Percentiles rank a stretch among this genome's conserved stretches.
Conservation (phyloP, 2,329 filamentous ascomycete species). For the Pestalotiopsis sp. region DNA sequence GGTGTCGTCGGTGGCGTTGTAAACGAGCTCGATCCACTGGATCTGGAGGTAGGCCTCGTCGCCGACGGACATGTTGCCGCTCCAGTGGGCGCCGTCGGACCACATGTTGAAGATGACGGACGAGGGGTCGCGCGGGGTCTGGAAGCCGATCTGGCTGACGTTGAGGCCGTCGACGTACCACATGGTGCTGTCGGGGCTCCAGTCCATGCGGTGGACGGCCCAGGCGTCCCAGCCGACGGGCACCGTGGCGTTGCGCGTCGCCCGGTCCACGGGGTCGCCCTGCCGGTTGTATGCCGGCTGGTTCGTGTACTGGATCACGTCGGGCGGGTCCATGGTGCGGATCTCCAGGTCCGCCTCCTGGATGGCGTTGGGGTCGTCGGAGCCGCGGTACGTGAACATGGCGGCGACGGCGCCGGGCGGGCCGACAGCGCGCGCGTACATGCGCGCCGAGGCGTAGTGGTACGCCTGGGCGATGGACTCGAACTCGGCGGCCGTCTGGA, state of each 20-base stretch:
- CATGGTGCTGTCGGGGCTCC: conserved; percentile 52
- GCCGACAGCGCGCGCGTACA: conserved; percentile 52
- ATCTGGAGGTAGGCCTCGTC: conserved; percentile 57
- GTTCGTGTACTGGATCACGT: conserved; percentile 60
- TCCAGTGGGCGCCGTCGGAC: conserved; percentile 63
- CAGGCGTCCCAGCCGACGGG: conserved; percentile 54
- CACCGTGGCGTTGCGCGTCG: conserved; percentile 47
- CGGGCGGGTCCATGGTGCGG: conserved; percentile 43
- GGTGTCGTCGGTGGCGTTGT: conserved; percentile 39
- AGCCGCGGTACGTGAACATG: conserved; percentile 53
- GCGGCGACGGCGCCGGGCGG: conserved; percentile 49
- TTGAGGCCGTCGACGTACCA: conserved; percentile 59
- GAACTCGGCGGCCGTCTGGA: conserved; percentile 53
- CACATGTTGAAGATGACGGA: conserved; percentile 61
- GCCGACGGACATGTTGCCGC: conserved; percentile 55
- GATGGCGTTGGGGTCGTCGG: conserved; percentile 36
- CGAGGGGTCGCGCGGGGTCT: conserved; percentile 53
- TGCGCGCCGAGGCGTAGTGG: conserved; percentile 45
- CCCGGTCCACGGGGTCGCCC: conserved; percentile 42
- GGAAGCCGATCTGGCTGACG: conserved; percentile 53
- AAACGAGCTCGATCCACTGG: conserved; percentile 65
- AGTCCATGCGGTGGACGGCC: conserved; percentile 62
- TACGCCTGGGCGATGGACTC: conserved; percentile 36
- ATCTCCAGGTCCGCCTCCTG: conserved; percentile 59
- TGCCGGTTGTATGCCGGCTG: conserved; percentile 50